These are phyloP conservation scores for Huiozyma naganishii DNA, from an alignment of 805 yeast species.

Conservation along the genomic window DNA sequence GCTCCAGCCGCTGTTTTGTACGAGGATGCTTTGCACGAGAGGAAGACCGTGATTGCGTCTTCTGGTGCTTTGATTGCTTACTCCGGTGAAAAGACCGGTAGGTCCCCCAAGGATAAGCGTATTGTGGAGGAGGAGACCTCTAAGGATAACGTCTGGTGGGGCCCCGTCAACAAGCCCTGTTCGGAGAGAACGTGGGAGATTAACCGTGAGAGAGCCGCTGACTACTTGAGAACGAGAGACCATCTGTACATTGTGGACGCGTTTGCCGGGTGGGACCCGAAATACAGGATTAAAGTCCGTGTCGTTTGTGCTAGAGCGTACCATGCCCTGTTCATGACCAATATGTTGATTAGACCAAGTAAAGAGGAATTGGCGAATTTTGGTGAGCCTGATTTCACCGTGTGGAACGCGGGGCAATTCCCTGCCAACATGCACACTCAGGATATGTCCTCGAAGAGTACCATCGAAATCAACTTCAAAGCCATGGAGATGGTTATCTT, in stretches of 20 bases:
- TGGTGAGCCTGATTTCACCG: conserved; percentile 96
- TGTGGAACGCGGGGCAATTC: conserved; percentile 98
- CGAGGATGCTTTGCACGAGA: conserved; percentile 88
- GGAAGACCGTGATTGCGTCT: conserved; percentile 82
- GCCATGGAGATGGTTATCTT: conserved; percentile 97
- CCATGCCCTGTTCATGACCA: conserved; percentile 96
- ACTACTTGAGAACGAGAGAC: conserved; percentile 90
- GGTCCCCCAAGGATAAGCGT: conserved; percentile 97
- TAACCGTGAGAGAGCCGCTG: conserved; percentile 92
- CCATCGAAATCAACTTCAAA: conserved; percentile 93
- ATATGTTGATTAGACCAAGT: conserved; percentile 94
- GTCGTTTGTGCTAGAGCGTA: conserved; percentile 96
- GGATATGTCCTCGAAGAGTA: conserved; percentile 94
- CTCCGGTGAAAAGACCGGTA: conserved; percentile 93
- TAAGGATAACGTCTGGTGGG: conserved; percentile 91
- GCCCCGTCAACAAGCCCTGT: conserved; percentile 94
- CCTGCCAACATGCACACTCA: conserved; percentile 94
- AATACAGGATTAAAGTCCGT: conserved; percentile 90
- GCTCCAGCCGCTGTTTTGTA: conserved; percentile 87
- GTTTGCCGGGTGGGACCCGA: conserved; percentile 98
- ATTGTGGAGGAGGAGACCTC: conserved; percentile 91
- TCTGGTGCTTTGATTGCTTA: conserved; percentile 93
- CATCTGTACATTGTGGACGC: conserved; percentile 93
- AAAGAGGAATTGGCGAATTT: conserved; percentile 76
- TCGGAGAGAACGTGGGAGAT: conserved; percentile 91